phyloP scores from a whole-genome alignment of 2,329 filamentous ascomycete species.

The Phyllosticta citriasiana region DNA sequence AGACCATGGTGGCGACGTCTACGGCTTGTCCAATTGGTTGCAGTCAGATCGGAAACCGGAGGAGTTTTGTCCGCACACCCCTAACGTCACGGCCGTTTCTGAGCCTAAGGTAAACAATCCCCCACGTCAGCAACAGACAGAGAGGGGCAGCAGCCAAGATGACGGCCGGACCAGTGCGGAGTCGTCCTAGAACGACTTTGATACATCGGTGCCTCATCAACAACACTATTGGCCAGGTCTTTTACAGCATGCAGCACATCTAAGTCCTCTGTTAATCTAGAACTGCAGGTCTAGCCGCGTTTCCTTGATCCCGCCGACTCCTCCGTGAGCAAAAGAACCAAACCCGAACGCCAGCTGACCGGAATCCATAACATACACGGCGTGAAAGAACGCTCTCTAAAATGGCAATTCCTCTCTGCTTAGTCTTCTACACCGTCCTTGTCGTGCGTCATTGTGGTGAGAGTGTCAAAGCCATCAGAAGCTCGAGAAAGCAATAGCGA shows the following conservation, averaged over 20 bases:
- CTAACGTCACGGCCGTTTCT: neutral
- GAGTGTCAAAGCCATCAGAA: slow-evolving; percentile 45
- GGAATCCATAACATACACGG: neutral
- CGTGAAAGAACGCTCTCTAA: neutral
- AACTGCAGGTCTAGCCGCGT: neutral
- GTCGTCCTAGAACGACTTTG: neutral
- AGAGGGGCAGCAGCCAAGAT: neutral
- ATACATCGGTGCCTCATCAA: neutral
- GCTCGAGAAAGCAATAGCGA: slow-evolving; percentile 81
- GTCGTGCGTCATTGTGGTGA: neutral
- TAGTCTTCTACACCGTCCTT: neutral
- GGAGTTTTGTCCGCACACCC: neutral
- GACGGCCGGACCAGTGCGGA: neutral
- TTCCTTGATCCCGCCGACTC: neutral
- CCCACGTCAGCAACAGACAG: neutral
- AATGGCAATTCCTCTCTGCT: neutral
- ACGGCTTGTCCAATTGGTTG: neutral
- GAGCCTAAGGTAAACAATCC: neutral
- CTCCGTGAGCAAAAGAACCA: neutral
- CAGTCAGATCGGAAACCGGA: neutral
- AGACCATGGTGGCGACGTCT: neutral
- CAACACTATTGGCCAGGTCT: neutral
- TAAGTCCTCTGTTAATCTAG: neutral
- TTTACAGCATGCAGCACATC: neutral
- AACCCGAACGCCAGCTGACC: neutral